A percentile compares a stretch with the other conserved stretches of the same genome.
Conservation (phyloP, 768 basidiomycete species). For the Termitomyces bulborhizus region DNA sequence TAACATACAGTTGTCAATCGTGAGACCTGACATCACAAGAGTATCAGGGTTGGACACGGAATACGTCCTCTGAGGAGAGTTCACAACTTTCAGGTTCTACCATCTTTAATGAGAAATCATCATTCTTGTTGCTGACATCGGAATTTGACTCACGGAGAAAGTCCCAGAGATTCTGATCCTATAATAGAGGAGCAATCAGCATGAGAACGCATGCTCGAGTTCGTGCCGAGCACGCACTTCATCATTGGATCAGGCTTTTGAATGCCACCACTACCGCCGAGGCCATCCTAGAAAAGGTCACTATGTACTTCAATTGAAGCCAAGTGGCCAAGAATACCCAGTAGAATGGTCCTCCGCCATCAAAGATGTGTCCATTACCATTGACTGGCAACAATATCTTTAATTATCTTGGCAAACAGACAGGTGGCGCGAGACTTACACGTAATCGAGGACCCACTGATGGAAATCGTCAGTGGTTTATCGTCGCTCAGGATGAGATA, state of each 20-base stretch:
- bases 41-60: slow-evolving; percentile 33
- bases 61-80: slow-evolving; percentile 33
- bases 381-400: slow-evolving; percentile 22
- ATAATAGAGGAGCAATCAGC: neutral
- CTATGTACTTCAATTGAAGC: neutral
- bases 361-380: slow-evolving; percentile 34
- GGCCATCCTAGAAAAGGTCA: slow-evolving; percentile 27
- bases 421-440: slow-evolving; percentile 28
- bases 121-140: neutral
- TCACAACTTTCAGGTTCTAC: slow-evolving; percentile 34
- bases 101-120: slow-evolving; percentile 3
- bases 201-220: neutral
- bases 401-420: neutral
- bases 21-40: slow-evolving; percentile 36
- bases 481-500: neutral
- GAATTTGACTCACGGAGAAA: slow-evolving; percentile 19
- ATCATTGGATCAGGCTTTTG: slow-evolving; percentile 38
- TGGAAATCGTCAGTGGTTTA: neutral
- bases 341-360: slow-evolving; percentile 38
- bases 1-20: slow-evolving; percentile 50
- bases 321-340: slow-evolving; percentile 23
- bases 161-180: slow-evolving; percentile 34
- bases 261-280: slow-evolving; percentile 31
- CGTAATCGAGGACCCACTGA: slow-evolving; percentile 40
- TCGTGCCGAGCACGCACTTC: slow-evolving; percentile 22